phyloP scores from a whole-genome alignment of 768 basidiomycete genomes.

The Phanerochaete sordida region DNA sequence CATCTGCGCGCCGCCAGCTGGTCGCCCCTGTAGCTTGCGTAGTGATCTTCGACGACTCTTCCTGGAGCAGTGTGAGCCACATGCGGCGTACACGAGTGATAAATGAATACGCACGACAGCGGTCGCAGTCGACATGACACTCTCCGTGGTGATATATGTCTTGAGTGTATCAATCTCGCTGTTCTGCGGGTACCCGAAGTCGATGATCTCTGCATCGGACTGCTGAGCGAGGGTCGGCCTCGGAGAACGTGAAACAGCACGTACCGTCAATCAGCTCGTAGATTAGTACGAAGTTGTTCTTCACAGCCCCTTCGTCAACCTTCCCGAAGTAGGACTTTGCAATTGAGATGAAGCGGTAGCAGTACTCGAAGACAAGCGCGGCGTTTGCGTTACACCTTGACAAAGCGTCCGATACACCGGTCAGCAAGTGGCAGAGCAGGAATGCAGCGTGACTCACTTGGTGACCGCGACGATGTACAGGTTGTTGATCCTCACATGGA shows the following conservation, averaged over 20 bases:
- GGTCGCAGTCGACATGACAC: conserved; percentile 81
- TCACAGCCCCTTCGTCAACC: conserved; percentile 95
- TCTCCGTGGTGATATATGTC: conserved; percentile 97
- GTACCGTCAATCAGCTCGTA: conserved; percentile 97
- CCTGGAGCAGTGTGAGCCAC: conserved; percentile 43
- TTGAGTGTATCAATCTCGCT: conserved; percentile 98
- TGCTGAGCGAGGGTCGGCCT: background rate
- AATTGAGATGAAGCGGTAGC: conserved; percentile 94
- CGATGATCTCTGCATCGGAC: conserved; percentile 77
- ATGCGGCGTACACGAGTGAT: background rate
- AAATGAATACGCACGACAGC: conserved; percentile 58
- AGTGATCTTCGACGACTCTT: conserved; percentile 96
- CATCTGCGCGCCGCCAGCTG: conserved; percentile 92
- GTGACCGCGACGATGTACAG: conserved; percentile 95
- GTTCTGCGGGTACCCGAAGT: conserved; percentile 99
- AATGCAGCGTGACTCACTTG: conserved; percentile 54
- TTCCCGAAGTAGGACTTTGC: conserved; percentile 97
- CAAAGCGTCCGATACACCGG: background rate
- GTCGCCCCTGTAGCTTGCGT: conserved; percentile 95
- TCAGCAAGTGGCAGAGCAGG: background rate
- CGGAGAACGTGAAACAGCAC: conserved; percentile 17
- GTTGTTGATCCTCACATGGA: conserved; percentile 94
- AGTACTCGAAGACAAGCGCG: conserved; percentile 96
- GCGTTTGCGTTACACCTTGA: conserved; percentile 92
- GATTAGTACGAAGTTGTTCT: conserved; percentile 98